A percentile compares a stretch with the other conserved stretches of the same genome.
These are phyloP conservation scores for Nephelium lappaceum DNA, from an alignment of 345 rosid species.

Conservation along the genomic window DNA sequence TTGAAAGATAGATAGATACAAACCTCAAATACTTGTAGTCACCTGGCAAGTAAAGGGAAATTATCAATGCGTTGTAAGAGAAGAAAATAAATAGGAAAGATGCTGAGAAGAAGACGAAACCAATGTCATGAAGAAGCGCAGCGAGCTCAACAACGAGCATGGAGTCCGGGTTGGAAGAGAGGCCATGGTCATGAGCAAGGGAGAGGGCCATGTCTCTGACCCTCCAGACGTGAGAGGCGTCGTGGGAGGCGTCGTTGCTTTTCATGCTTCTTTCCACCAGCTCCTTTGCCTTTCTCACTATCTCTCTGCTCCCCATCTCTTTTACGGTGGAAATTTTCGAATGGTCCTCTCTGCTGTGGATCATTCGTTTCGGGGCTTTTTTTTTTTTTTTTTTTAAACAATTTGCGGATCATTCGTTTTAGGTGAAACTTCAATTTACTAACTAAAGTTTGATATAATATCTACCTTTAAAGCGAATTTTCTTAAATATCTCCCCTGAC, in stretches of 20 bases:
- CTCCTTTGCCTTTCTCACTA: slow-evolving; percentile 58
- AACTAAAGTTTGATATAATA: too few species aligned
- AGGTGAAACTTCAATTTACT: too few species aligned
- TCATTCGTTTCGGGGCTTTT: too few species aligned
- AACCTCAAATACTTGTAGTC: too few species aligned
- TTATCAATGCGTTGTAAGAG: slow-evolving; percentile 4
- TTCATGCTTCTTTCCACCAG: slow-evolving; percentile 62
- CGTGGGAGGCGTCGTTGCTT: slow-evolving; percentile 89
- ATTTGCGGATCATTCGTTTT: too few species aligned
- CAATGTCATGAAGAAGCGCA: slow-evolving; percentile 90
- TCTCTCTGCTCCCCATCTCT: background rate
- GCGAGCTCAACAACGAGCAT: slow-evolving; percentile 86
- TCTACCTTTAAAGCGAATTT: too few species aligned
- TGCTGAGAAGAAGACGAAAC: slow-evolving; percentile 16
- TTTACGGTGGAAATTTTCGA: too few species aligned
- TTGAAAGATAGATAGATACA: too few species aligned
- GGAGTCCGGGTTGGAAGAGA: slow-evolving; percentile 67
- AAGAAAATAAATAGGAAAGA: background rate
- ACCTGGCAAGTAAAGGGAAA: slow-evolving; percentile 12
- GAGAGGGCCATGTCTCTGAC: slow-evolving; percentile 85
- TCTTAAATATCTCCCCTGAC: too few species aligned
- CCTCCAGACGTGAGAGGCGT: slow-evolving; percentile 74
- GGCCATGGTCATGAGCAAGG: slow-evolving; percentile 80
- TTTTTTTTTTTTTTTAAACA: too few species aligned
- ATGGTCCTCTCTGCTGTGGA: too few species aligned